Base-by-base conservation (phyloP, 257 asterid species). In the Solanum rostratum region DNA sequence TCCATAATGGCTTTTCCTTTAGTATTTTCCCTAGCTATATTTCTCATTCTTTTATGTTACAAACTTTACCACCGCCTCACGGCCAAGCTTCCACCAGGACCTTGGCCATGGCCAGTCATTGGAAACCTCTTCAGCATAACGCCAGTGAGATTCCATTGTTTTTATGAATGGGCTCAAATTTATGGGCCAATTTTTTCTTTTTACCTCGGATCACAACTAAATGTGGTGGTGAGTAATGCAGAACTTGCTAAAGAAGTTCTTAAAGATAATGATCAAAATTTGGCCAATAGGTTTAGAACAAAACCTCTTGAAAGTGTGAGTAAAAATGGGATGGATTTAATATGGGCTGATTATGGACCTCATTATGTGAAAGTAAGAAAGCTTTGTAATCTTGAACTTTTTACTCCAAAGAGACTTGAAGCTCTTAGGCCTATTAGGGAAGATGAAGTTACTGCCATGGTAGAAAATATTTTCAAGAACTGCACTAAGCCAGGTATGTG, bases 291-390 rank as follows among this genome's bases (percentile, higher is more conserved):
- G 87, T 86, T 82, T 70, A 52, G 91, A 59, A 88, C 80, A 19
- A 68, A 83, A 3, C 59, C 85, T 2, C 73, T 87, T 30, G 87
- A 87, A 3, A 93, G 88, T 85, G 87, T 93, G 84, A 94, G 97
- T 87, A 91, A 91, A 85, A 89, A 92, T 79, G 98, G 97, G 6
- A 89, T 86, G 91, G 99, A 94, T 62, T 86, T 95, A 86, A 94
- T 95, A 29, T 95, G 99, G 99, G 90, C 99, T 4, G 99, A 94
- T 73, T 95, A 95, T 41, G 98, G 99, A 1, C 95, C 98, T 0
- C 99, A 95, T 87, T 94, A 95, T 59, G 99, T 94, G 0, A 95
- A 93, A 80, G 97, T 95, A 1, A 88, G 99, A 82, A 95, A 95
- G 84, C 73, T 95, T 22, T 95, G 99, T 71, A 95, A 94, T 2